A percentile compares a stretch with the other conserved stretches of the same genome.
phyloP scores from a whole-genome alignment of 164 flowering plant genomes.

The Stephania cephalantha region DNA sequence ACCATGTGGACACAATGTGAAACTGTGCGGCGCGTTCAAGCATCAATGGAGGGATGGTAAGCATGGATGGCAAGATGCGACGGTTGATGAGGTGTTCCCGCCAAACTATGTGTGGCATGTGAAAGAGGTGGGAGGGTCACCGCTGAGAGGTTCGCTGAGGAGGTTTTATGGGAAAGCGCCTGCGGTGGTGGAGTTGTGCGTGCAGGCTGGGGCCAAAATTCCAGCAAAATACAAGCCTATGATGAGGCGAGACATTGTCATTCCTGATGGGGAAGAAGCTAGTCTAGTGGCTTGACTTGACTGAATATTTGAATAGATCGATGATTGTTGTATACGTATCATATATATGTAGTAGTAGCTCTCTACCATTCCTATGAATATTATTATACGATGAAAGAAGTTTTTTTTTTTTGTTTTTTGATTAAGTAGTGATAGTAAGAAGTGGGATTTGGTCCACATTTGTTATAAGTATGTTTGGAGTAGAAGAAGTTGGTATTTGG shows the following conservation, averaged over 20 bases:
- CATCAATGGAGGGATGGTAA: conserved; percentile 98
- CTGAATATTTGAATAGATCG: neutral
- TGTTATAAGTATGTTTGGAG: too few species aligned
- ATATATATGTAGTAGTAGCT: too few species aligned
- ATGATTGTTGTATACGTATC: too few species aligned
- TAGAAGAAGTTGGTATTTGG: too few species aligned
- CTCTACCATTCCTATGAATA: too few species aligned
- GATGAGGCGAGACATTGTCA: conserved; percentile 92
- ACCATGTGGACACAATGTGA: conserved; percentile 92
- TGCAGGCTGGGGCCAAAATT: conserved; percentile 74
- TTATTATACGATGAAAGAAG: too few species aligned
- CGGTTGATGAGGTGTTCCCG: conserved; percentile 73
- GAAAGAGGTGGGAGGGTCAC: conserved; percentile 62
- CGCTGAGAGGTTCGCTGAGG: conserved; percentile 52
- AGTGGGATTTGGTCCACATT: too few species aligned
- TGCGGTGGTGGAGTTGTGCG: conserved; percentile 81
- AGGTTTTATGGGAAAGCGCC: conserved; percentile 89
- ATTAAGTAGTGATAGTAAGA: too few species aligned
- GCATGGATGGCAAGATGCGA: conserved; percentile 98
- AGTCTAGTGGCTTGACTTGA: conserved; percentile 57
- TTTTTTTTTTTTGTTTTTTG: too few species aligned
- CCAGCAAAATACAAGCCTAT: conserved; percentile 66
- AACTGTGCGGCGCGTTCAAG: conserved; percentile 87
- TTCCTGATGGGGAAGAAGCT: conserved; percentile 75
- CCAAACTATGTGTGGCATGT: conserved; percentile 95